Percentiles rank a stretch among this genome's conserved stretches.
These are phyloP conservation scores for Lagerstroemia speciosa DNA, from an alignment of 345 rosid genomes.

Conservation along the genomic window DNA sequence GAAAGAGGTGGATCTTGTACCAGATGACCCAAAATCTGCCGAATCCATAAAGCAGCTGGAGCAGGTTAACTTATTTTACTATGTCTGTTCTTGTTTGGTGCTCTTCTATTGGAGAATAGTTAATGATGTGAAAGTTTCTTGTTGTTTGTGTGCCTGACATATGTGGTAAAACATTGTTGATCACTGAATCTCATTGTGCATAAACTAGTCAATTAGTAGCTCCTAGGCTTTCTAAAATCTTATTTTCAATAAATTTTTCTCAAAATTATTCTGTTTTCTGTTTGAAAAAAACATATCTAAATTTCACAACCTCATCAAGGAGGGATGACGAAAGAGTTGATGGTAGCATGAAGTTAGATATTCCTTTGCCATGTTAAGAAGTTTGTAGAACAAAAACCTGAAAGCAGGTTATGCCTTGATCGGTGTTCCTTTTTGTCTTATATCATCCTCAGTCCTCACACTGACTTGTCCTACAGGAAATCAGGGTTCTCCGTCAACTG, in stretches of 20 bases:
- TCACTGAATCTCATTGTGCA: background rate
- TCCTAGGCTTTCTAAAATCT: background rate
- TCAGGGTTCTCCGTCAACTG: constrained; percentile 35
- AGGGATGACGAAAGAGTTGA: too few relatives aligned
- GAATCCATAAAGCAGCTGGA: constrained; percentile 63
- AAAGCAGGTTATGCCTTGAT: background rate
- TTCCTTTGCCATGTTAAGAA: too few relatives aligned
- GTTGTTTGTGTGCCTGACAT: background rate
- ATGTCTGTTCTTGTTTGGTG: background rate
- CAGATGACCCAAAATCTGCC: constrained; percentile 51
- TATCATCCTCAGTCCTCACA: background rate
- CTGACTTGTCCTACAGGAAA: constrained; percentile 36
- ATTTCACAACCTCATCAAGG: too few relatives aligned
- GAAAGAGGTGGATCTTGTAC: constrained; percentile 50
- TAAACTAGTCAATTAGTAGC: background rate
- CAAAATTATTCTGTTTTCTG: too few relatives aligned
- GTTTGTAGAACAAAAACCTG: too few relatives aligned
- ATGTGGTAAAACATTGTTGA: background rate
- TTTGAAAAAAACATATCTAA: too few relatives aligned
- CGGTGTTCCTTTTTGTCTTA: constrained; percentile 4
- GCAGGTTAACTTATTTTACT: constrained; percentile 32
- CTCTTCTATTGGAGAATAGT: background rate
- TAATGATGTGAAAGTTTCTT: background rate
- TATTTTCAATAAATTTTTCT: too few relatives aligned
- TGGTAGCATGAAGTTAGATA: too few relatives aligned